Percentiles rank a stretch among this genome's conserved stretches.
Conservation (phyloP, 257 asterid genomes). For the Knoxia roxburghii region DNA sequence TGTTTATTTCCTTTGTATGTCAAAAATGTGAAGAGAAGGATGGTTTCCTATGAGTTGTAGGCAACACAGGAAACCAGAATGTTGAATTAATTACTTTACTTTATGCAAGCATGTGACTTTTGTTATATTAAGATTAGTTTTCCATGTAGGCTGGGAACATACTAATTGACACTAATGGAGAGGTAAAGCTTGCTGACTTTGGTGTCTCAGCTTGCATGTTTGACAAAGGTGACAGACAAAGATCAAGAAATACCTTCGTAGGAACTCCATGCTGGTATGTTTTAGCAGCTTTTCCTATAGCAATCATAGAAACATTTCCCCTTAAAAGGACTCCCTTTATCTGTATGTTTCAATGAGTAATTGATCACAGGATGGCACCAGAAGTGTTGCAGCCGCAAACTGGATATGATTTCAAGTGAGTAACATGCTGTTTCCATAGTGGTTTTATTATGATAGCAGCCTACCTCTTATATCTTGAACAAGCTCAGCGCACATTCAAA, state of each 20-base stretch:
- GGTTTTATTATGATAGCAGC: not conserved
- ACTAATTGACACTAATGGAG: slow-evolving; percentile 80
- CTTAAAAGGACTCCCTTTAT: slow-evolving; percentile 10
- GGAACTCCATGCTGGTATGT: slow-evolving; percentile 99
- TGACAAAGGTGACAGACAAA: slow-evolving; percentile 96
- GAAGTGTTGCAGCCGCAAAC: slow-evolving; percentile 99
- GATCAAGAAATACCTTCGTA: slow-evolving; percentile 94
- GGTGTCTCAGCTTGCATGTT: slow-evolving; percentile 98
- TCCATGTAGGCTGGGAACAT: slow-evolving; percentile 87
- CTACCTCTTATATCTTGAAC: not conserved
- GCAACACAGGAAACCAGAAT: not conserved
- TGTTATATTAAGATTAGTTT: slow-evolving; percentile 15
- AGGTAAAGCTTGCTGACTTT: slow-evolving; percentile 93
- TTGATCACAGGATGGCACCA: slow-evolving; percentile 90
- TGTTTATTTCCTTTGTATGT: not conserved
- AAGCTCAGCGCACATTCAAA: not conserved
- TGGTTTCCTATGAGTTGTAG: not conserved
- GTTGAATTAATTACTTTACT: not conserved
- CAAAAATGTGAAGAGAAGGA: not conserved
- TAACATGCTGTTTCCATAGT: not conserved
- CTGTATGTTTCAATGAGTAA: slow-evolving; percentile 18
- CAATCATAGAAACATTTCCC: not conserved
- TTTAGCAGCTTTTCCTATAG: slow-evolving; percentile 13
- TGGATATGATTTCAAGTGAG: slow-evolving; percentile 98
- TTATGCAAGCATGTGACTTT: slow-evolving; percentile 2